These are phyloP conservation scores for Neurospora terricola DNA, from an alignment of 495 filamentous ascomycete genomes.

Conservation along the genomic window DNA sequence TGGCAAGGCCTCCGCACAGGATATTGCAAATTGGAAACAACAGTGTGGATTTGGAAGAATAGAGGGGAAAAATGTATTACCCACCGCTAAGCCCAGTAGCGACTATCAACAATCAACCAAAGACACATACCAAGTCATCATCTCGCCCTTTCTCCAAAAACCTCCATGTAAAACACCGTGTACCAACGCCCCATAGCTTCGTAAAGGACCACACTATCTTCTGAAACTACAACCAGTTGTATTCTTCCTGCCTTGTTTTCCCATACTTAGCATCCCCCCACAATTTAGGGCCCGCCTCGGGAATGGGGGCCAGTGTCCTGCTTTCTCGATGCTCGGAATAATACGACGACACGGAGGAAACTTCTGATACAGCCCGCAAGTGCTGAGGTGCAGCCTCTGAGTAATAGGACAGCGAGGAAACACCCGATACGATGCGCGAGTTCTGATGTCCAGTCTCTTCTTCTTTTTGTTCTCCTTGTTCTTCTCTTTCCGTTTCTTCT, in stretches of 20 bases:
- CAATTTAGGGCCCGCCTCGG: no score
- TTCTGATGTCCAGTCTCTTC: neutral
- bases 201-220: neutral
- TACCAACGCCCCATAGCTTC: neutral
- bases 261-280: neutral
- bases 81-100: neutral
- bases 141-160: neutral
- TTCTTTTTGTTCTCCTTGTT: no score
- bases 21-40: neutral
- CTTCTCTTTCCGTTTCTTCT: neutral
- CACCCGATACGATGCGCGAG: neutral
- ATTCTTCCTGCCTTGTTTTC: neutral
- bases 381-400: neutral
- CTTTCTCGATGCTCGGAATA: neutral
- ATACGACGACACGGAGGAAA: neutral
- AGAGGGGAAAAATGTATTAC: neutral
- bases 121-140: neutral
- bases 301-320: neutral
- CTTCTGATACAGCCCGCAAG: neutral
- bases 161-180: neutral
- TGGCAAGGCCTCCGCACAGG: rapidly evolving
- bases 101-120: neutral
- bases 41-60: neutral
- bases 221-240: neutral
- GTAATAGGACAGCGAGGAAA: neutral